These are phyloP conservation scores for Solanum hybrid DNA, from an alignment of 305 asterid genomes.

Conservation along the genomic window DNA sequence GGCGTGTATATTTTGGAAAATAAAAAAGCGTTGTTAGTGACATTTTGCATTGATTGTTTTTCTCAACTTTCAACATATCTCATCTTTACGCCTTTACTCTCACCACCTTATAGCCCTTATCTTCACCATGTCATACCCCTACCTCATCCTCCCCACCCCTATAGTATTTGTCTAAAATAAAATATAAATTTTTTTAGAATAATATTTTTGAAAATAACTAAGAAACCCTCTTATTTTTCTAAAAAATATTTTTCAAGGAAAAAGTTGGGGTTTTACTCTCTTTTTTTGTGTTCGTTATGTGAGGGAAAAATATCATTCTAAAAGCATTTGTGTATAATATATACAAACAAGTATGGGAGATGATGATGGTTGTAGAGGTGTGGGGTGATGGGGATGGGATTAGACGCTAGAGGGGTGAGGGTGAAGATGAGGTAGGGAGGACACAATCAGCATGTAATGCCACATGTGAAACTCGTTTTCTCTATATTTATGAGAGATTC, in stretches of 20 bases:
- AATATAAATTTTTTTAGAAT: neutral
- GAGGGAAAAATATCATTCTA: neutral
- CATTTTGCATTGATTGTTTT: neutral
- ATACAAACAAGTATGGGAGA: neutral
- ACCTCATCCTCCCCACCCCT: neutral
- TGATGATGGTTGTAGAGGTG: neutral
- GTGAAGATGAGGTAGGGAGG: neutral
- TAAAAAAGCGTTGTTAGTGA: neutral
- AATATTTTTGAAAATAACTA: neutral
- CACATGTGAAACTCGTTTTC: neutral
- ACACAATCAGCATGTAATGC: neutral
- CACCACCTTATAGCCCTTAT: neutral
- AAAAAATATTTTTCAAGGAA: too few species aligned
- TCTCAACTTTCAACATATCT: neutral
- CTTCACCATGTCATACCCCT: neutral
- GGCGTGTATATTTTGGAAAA: too few species aligned
- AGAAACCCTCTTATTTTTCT: too few species aligned
- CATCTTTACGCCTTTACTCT: neutral
- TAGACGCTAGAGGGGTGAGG: neutral
- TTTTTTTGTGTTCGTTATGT: neutral
- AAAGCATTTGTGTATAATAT: neutral
- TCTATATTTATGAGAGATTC: rapidly evolving
- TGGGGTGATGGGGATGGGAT: neutral
- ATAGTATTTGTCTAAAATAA: neutral
- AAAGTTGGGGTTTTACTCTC: neutral